Evolutionary conservation across 768 basidiomycete genomes (phyloP), one percentile per base, ranked within the genome.

Genomic region (Lactarius trivialis): DNA sequence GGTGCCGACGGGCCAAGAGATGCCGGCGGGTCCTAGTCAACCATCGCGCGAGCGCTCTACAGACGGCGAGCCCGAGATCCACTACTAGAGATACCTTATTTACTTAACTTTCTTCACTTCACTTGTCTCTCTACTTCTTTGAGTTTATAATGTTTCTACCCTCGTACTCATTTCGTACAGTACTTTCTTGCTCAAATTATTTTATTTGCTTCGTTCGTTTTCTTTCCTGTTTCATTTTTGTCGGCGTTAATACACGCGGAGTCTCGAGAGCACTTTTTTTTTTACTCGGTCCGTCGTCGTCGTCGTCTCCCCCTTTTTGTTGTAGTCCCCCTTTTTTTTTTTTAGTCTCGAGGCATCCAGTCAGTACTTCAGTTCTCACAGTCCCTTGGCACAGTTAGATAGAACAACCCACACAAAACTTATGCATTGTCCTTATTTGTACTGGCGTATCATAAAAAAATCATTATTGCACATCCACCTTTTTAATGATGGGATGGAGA

Each of bases 171-270:
- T 50, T 55, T 48, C 45, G 12, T 48, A 51, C 50, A 53, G 41
- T 41, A 60, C 12, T 34, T 60, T 28, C 30, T 54, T 60, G 59
- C 59, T 60, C 52, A 60, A 60, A 30, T 53, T 60, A 53, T 60
- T 26, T 9, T 60, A 32, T 54, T 17, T 41, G 45, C 45, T 48
- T 24, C 45, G 39, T 48, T 24, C 45, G 39, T n/a, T 41, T 41
- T 30, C 36, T 11, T 15, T 14, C 12, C 12, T 26, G 5, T 26
- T 24, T 45, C 43, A 11, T 45, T 45, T 45, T 11, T 45, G 5
- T n/a, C 11, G 45, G 45, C 45, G 45, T 24, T n/a, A 14, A 48
- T 48, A 24, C 45, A 48, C 24, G 12, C 24, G n/a, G 11, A 4
- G 2, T 9, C 41, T n/a, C 8, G 9, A 9, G n/a, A 4, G 7